Percentiles rank a stretch among this genome's conserved stretches.
Evolutionary conservation across 2,329 filamentous ascomycete species (phyloP).

Genomic region (Aspergillus glaucus): DNA sequence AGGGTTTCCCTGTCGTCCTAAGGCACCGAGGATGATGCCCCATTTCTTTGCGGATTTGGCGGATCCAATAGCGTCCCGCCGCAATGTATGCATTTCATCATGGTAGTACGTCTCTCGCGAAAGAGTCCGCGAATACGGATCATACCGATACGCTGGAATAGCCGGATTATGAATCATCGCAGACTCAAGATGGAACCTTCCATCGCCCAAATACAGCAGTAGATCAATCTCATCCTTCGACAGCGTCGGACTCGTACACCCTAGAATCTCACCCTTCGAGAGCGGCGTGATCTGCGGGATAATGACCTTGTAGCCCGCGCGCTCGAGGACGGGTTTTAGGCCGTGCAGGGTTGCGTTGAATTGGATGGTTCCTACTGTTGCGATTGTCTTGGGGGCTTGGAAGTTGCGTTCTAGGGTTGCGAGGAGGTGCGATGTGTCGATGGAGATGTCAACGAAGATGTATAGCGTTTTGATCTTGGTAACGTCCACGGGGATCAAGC

Average conservation of each 20-base stretch:
- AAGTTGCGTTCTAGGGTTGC: constrained; percentile 88
- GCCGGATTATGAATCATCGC: constrained; percentile 98
- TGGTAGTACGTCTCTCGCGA: constrained; percentile 91
- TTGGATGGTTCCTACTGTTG: constrained; percentile 93
- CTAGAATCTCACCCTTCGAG: constrained; percentile 90
- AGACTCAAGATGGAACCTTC: constrained; percentile 91
- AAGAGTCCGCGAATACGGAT: constrained; percentile 87
- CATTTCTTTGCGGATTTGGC: constrained; percentile 78
- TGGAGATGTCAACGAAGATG: constrained; percentile 96
- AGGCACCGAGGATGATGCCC: constrained; percentile 87
- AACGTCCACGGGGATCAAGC: constrained; percentile 90
- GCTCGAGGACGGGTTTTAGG: constrained; percentile 68
- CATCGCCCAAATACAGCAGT: constrained; percentile 85
- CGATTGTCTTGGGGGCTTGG: constrained; percentile 73
- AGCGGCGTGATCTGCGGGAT: constrained; percentile 90
- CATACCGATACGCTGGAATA: constrained; percentile 89
- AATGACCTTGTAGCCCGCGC: constrained; percentile 75
- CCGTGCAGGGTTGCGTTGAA: constrained; percentile 97
- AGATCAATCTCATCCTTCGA: constrained; percentile 58
- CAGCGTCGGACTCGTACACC: constrained; percentile 88
- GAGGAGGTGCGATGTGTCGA: constrained; percentile 81
- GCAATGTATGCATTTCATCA: constrained; percentile 77
- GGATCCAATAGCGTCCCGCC: constrained; percentile 66
- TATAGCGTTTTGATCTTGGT: constrained; percentile 97
- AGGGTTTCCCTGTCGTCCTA: constrained; percentile 92